Evolutionary conservation across 371 early-diverging fungal genomes (phyloP).

Genomic region (Circinella umbellata): DNA sequence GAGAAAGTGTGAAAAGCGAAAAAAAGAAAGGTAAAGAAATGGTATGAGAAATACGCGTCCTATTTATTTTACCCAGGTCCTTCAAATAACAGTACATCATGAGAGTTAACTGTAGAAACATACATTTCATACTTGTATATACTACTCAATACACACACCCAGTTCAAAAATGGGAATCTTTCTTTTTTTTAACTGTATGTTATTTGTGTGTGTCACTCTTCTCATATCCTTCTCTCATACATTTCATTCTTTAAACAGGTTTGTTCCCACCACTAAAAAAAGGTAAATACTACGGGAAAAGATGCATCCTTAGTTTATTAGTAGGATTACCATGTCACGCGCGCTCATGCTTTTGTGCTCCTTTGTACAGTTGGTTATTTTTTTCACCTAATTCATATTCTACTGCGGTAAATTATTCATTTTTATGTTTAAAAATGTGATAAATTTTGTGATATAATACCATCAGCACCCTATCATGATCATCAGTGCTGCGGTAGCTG

Average conservation of each 20-base stretch:
- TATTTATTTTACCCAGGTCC: conserved; percentile 10
- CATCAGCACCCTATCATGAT: too few relatives aligned
- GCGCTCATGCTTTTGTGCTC: not conserved
- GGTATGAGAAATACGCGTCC: conserved; percentile 7
- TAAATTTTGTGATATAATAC: too few relatives aligned
- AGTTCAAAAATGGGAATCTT: conserved; percentile 8
- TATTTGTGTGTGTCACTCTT: not conserved
- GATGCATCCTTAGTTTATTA: not conserved
- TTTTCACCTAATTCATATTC: not conserved
- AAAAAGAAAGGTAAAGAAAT: conserved; percentile 2
- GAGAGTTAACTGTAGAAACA: not conserved
- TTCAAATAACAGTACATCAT: conserved; percentile 1
- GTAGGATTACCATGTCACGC: not conserved
- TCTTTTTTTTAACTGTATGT: not conserved
- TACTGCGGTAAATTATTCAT: too few relatives aligned
- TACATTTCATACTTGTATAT: not conserved
- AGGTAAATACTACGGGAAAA: conserved; percentile 8
- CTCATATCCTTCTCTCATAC: not conserved
- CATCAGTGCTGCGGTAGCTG: not conserved
- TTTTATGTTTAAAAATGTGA: too few relatives aligned
- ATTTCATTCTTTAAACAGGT: too few relatives aligned
- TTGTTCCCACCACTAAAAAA: conserved; percentile 9
- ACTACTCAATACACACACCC: conserved; percentile 1
- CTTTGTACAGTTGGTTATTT: not conserved
- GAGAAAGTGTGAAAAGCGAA: conserved; percentile 8